These are phyloP conservation scores for Phtheirospermum japonicum DNA, from an alignment of 257 asterid genomes.

Conservation along the genomic window DNA sequence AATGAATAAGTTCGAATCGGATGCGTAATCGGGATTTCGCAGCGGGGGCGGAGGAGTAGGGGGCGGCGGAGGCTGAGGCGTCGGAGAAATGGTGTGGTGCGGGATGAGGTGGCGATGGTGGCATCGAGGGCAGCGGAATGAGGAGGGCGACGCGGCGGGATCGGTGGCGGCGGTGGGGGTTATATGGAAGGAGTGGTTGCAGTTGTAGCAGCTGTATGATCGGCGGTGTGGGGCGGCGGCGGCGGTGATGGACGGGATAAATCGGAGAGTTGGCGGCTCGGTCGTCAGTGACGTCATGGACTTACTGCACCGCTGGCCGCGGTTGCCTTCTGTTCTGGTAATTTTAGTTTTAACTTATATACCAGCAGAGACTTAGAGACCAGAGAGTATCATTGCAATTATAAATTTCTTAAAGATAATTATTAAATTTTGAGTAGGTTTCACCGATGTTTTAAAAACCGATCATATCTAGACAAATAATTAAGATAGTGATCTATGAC, in stretches of 20 bases:
- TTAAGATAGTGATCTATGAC: no score
- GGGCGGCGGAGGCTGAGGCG: no score
- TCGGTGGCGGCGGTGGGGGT: slow-evolving; percentile 28
- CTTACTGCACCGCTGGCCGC: slow-evolving; percentile 26
- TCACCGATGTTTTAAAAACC: no score
- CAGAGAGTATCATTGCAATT: no score
- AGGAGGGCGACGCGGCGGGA: slow-evolving; percentile 31
- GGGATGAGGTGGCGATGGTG: slow-evolving; percentile 51
- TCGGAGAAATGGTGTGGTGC: slow-evolving; percentile 36
- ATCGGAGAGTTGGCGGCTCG: slow-evolving; percentile 38
- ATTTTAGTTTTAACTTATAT: no score
- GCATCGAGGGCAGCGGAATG: slow-evolving; percentile 56
- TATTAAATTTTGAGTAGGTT: no score
- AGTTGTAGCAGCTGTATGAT: slow-evolving; percentile 46
- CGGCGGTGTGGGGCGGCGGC: slow-evolving; percentile 30
- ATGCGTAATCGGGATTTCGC: background rate
- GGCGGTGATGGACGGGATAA: slow-evolving; percentile 9
- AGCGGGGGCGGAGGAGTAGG: slow-evolving; percentile 19
- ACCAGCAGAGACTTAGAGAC: no score
- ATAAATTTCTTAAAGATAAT: no score
- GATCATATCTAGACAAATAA: no score
- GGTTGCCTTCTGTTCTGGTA: slow-evolving; percentile 5
- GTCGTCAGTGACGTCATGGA: slow-evolving; percentile 34
- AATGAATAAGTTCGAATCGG: slow-evolving; percentile 19
- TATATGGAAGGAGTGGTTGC: slow-evolving; percentile 45